phyloP scores from a whole-genome alignment of 371 early-diverging fungal genomes.

The Zancudomyces culisetae region DNA sequence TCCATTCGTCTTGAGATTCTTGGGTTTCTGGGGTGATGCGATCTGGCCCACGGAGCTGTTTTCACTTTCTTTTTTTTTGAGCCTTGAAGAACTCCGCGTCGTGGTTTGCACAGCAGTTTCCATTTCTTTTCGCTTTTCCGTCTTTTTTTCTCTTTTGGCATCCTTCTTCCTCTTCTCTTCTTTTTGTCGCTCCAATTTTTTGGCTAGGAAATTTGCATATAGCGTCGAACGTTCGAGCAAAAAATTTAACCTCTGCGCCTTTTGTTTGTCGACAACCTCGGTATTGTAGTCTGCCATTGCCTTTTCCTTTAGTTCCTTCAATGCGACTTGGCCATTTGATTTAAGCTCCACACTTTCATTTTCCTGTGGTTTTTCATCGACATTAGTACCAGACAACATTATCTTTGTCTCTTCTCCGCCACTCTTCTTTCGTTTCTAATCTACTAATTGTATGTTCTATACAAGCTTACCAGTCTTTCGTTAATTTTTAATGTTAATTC shows the following conservation, averaged over 20 bases:
- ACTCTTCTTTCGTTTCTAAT: no score
- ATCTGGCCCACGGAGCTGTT: no score
- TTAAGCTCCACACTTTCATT: background rate
- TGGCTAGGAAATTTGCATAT: slow-evolving; percentile 58
- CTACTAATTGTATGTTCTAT: no score
- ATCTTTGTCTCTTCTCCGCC: no score
- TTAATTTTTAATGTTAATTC: no score
- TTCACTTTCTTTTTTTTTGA: background rate
- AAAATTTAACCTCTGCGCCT: slow-evolving; percentile 55
- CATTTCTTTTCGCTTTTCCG: slow-evolving; percentile 4
- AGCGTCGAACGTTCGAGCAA: slow-evolving; percentile 63
- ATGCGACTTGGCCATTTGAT: background rate
- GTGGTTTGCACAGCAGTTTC: slow-evolving; percentile 5
- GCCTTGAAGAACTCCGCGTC: background rate
- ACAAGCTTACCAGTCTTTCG: no score
- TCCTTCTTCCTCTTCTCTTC: slow-evolving; percentile 29
- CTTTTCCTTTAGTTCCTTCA: background rate
- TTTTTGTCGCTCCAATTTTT: slow-evolving; percentile 56
- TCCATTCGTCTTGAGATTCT: background rate
- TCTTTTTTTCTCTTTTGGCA: slow-evolving; percentile 20
- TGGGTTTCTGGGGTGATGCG: no score
- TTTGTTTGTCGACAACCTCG: slow-evolving; percentile 33
- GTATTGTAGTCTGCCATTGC: slow-evolving; percentile 22
- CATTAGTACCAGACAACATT: background rate
- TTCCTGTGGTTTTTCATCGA: background rate